Evolutionary conservation across 768 basidiomycete genomes (phyloP), one percentile per base, ranked within the genome.

Genomic region (Hysterangium stoloniferum): DNA sequence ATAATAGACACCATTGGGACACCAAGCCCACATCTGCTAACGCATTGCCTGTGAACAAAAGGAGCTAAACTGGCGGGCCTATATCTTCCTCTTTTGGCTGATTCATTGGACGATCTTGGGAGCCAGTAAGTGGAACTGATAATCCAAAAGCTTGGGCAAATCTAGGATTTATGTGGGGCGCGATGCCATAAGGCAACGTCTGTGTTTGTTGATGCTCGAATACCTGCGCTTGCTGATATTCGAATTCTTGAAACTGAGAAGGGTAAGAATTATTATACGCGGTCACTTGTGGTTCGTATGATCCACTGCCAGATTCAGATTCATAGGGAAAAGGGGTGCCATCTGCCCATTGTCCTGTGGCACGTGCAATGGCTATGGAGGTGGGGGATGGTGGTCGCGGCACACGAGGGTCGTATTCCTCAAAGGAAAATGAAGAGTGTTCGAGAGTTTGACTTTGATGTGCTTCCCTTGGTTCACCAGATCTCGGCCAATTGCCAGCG

Each of bases 121-220:
- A n/a, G n/a, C n/a, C n/a, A n/a, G n/a, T n/a, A n/a, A n/a, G n/a
- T n/a, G n/a, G n/a, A n/a, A n/a, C n/a, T n/a, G 44, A 28, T 9
- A 45, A 31, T 45, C 79, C 83, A 55, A 86, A 84, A 25, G 68
- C 67, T 28, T 77, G 75, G 12, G 85, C 84, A 64, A 90, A 89
- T 9, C 81, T 75, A 7, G 87, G 87, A 58, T 90, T 89, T 52
- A 90, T 89, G 59, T 90, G 87, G 5, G 87, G 87, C 56, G 52
- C 52, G 15, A 53, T 46, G 32, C 32, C 28, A 20, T 45, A 45
- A 6, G 9, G 15, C 29, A 17, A n/a, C 12, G 22, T 13, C 24
- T 47, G 45, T 13, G 15, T 3, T 15, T 13, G 34, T 6, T 40
- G 7, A 19, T 49, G 20, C 12, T 40, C 6, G 24, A 15, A 19